Evolutionary conservation across 306 rosid species (phyloP).

Genomic region (Vachellia collinsii): DNA sequence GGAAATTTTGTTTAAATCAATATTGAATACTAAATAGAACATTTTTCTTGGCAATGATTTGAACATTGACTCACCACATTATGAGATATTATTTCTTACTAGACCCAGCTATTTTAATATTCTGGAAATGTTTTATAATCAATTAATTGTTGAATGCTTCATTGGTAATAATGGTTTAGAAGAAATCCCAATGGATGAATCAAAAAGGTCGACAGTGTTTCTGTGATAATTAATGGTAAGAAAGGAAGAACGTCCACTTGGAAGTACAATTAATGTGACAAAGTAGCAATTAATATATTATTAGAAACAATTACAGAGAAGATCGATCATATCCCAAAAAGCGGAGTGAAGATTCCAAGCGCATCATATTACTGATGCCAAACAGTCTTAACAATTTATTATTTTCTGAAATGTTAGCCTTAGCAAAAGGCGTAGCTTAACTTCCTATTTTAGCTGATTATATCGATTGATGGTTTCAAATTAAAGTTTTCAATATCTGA

Average conservation of each 20-base stretch:
- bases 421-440: no score
- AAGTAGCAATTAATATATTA: neutral
- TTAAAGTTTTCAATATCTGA: neutral
- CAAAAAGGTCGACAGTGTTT: neutral
- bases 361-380: neutral
- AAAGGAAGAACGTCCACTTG: neutral
- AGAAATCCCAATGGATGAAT: neutral
- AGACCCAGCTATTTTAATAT: neutral
- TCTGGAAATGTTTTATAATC: neutral
- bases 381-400: neutral
- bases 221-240: neutral
- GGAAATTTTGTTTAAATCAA: no score
- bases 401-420: neutral
- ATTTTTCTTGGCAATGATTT: no score
- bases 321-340: neutral
- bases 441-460: neutral
- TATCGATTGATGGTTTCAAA: neutral
- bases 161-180: neutral
- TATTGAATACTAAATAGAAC: no score
- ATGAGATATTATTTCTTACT: fast-evolving
- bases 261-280: neutral
- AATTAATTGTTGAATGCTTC: slow-evolving; percentile 13
- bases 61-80: no score
- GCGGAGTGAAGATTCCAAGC: neutral
- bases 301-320: neutral